These are phyloP conservation scores for Allium cepa DNA, from an alignment of 106 monocot genomes.

Conservation along the genomic window DNA sequence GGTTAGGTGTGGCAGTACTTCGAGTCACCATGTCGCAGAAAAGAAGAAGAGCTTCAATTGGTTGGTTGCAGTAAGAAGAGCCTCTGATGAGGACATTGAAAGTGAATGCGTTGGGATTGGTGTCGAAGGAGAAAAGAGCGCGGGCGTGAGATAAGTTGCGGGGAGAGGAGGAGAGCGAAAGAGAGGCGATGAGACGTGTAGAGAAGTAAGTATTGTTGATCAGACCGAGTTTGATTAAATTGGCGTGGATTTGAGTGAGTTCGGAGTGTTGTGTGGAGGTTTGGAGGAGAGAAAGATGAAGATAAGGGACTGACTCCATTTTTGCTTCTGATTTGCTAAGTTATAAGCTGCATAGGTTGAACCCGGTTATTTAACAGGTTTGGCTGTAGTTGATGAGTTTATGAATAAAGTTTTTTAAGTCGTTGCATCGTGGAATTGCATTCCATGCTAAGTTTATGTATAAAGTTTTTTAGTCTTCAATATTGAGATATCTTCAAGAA, in stretches of 20 bases:
- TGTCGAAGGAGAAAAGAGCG: neutral
- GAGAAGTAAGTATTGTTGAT: slow-evolving; percentile 4
- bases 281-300: neutral
- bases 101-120: slow-evolving; percentile 13
- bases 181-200: neutral
- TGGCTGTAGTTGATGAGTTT: too few species aligned
- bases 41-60: slow-evolving; percentile 1
- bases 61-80: neutral
- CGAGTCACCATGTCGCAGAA: slow-evolving; percentile 1
- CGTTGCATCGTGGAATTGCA: too few species aligned
- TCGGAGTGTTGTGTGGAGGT: slow-evolving; percentile 1
- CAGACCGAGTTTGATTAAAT: slow-evolving; percentile 8
- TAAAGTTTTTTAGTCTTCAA: too few species aligned
- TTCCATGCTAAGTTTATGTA: too few species aligned
- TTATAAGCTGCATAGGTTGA: too few species aligned
- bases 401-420: too few species aligned
- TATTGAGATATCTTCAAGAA: too few species aligned
- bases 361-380: too few species aligned
- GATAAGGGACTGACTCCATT: too few species aligned
- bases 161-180: neutral
- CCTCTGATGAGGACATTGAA: slow-evolving; percentile 10
- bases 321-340: too few species aligned
- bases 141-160: neutral
- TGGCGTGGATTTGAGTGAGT: slow-evolving; percentile 7
- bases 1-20: slow-evolving; percentile 1